These are phyloP conservation scores for Pseudognaphalium luteoalbum DNA, from an alignment of 129 eudicot species.

Conservation along the genomic window DNA sequence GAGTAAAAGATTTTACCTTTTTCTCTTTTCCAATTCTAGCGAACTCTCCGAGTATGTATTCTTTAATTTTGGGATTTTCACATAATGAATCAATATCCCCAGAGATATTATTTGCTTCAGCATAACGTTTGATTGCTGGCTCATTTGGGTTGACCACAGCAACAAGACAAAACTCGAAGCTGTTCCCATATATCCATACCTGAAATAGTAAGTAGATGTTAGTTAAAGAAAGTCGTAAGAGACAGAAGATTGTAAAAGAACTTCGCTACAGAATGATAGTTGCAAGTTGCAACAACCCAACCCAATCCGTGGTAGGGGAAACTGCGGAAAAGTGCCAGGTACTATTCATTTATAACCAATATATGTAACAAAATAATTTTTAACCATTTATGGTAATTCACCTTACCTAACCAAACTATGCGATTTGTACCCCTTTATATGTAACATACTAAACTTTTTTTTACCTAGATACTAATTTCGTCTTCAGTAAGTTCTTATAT, in stretches of 20 bases:
- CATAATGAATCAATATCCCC: constrained; percentile 72
- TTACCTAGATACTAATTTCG: too few species aligned
- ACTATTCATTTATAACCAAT: too few species aligned
- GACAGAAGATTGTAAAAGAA: neutral
- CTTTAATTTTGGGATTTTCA: constrained; percentile 64
- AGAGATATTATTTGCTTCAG: constrained; percentile 49
- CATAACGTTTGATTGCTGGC: constrained; percentile 75
- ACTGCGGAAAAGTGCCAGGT: too few species aligned
- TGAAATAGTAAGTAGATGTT: constrained; percentile 22
- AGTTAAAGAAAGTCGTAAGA: constrained; percentile 10
- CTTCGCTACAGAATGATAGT: too few species aligned
- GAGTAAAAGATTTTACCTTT: constrained; percentile 45
- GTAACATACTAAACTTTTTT: too few species aligned
- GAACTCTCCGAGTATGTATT: constrained; percentile 67
- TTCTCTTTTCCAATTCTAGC: constrained; percentile 69
- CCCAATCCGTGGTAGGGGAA: too few species aligned
- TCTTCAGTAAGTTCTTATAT: too few species aligned
- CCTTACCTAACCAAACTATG: too few species aligned
- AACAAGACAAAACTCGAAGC: constrained; percentile 82
- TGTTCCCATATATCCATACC: constrained; percentile 93
- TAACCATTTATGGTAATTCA: too few species aligned
- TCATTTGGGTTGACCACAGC: constrained; percentile 75
- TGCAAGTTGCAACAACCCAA: too few species aligned
- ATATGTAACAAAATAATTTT: too few species aligned
- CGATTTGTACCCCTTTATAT: too few species aligned